Conservation (phyloP, 805 yeast genomes). For the Danielia reshetovae region DNA sequence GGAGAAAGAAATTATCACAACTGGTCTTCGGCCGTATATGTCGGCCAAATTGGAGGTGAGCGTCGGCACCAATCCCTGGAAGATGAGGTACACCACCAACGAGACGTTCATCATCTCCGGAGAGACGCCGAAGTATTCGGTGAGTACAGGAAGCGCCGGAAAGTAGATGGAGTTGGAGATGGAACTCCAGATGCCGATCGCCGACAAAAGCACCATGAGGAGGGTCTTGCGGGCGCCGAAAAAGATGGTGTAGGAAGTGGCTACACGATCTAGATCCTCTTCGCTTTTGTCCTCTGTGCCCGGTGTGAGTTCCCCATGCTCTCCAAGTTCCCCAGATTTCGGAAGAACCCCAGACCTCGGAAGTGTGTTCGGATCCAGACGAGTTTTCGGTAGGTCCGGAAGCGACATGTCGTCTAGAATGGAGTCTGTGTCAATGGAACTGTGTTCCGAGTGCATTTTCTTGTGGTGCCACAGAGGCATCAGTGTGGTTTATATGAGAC, state of each 20-base stretch:
- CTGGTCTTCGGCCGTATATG: constrained; percentile 66
- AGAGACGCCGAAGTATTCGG: constrained; percentile 49
- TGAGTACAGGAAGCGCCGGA: constrained; percentile 65
- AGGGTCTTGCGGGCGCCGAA: constrained; percentile 38
- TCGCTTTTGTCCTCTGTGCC: neutral
- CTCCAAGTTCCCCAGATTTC: neutral
- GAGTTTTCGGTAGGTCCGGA: too few relatives aligned
- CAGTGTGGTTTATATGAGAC: too few relatives aligned
- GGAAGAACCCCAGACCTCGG: too few relatives aligned
- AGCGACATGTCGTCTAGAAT: too few relatives aligned
- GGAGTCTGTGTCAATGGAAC: too few relatives aligned
- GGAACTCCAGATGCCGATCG: constrained; percentile 62
- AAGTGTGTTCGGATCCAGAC: too few relatives aligned
- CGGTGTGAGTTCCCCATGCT: neutral
- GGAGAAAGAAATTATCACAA: constrained; percentile 49
- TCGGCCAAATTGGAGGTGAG: constrained; percentile 69
- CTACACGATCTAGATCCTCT: constrained; percentile 6
- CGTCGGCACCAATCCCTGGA: constrained; percentile 77
- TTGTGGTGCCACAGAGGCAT: too few relatives aligned
- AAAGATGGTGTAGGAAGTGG: constrained; percentile 49
- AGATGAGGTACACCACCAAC: constrained; percentile 68
- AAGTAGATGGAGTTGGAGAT: constrained; percentile 75
- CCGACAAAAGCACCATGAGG: constrained; percentile 34
- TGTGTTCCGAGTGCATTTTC: too few relatives aligned
- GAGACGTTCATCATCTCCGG: constrained; percentile 63